These are phyloP conservation scores for Buxus sempervirens DNA, from an alignment of 164 flowering plant genomes.

Conservation along the genomic window DNA sequence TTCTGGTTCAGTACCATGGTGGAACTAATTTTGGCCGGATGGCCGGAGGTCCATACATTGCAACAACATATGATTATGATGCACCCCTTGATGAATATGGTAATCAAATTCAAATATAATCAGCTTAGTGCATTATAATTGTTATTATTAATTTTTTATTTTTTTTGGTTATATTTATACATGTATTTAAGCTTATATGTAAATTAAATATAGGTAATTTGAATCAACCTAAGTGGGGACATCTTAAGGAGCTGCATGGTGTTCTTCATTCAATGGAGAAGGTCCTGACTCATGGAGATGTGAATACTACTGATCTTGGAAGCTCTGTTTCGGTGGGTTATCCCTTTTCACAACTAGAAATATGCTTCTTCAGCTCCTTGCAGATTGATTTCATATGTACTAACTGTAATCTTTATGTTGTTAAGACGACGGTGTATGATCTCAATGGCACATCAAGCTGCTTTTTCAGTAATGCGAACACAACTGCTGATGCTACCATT, in stretches of 20 bases:
- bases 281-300: conserved; percentile 32
- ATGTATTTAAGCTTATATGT: no score
- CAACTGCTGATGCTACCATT: conserved; percentile 26
- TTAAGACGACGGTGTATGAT: conserved; percentile 32
- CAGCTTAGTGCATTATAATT: no score
- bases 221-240: conserved; percentile 61
- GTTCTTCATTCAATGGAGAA: conserved; percentile 34
- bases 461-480: conserved; percentile 46
- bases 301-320: conserved; percentile 12
- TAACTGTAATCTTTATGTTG: no score
- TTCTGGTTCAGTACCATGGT: not conserved
- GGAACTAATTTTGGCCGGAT: not conserved
- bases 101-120: not conserved
- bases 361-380: no score
- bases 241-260: conserved; percentile 45
- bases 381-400: no score
- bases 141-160: no score
- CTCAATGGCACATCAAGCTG: conserved; percentile 25
- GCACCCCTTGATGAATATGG: not conserved
- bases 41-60: not conserved
- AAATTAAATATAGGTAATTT: conserved; percentile 16
- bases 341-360: no score
- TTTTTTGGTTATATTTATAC: no score
- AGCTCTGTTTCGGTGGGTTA: conserved; percentile 24
- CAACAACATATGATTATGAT: not conserved